phyloP scores from a whole-genome alignment of 805 yeast species.

The Komagataella phaffii region DNA sequence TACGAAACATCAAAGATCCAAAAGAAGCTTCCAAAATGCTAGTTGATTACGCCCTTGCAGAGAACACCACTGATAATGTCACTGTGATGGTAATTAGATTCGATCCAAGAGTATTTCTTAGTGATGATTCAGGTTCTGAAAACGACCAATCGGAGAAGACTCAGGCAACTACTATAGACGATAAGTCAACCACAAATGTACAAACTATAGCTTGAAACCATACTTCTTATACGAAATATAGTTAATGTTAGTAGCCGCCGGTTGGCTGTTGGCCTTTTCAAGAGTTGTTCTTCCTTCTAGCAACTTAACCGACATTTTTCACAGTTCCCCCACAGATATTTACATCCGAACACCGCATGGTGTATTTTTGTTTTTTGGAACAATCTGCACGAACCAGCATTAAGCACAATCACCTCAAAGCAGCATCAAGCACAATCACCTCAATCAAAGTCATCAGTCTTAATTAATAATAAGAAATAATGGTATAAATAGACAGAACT shows the following conservation, averaged over 20 bases:
- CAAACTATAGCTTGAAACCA: background rate
- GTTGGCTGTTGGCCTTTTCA: background rate
- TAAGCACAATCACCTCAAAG: background rate
- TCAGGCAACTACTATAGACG: background rate
- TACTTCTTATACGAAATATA: background rate
- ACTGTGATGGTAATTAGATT: constrained; percentile 81
- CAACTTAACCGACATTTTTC: background rate
- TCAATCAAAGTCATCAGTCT: background rate
- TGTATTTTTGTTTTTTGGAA: too few species aligned
- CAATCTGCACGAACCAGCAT: background rate
- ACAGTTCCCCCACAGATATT: background rate
- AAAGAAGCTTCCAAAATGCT: constrained; percentile 52
- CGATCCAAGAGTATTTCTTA: constrained; percentile 26
- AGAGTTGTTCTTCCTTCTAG: too few species aligned
- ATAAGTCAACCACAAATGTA: background rate
- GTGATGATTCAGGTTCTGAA: background rate
- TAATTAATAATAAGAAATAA: too few species aligned
- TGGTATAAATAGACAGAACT: background rate
- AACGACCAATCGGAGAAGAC: constrained; percentile 7
- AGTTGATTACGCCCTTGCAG: constrained; percentile 61
- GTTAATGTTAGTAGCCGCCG: background rate
- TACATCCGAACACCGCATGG: background rate
- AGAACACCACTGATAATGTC: constrained; percentile 79
- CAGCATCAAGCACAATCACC: background rate
- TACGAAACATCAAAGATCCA: constrained; percentile 41